Base-by-base conservation (phyloP, 768 basidiomycete genomes). In the Flagelloscypha sp. region DNA sequence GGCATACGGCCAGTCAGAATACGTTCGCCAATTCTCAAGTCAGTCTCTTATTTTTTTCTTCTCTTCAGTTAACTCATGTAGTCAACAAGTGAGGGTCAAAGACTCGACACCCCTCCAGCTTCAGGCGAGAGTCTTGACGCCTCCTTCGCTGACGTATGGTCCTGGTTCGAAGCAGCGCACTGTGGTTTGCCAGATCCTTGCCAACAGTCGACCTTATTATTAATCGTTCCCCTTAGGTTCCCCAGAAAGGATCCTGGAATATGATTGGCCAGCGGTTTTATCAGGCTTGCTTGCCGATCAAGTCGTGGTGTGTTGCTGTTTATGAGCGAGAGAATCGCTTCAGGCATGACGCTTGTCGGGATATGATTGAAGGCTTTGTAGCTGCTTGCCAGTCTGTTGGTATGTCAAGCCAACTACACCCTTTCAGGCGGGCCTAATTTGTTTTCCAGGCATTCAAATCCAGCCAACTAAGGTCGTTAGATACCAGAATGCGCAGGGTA, bases 241-340 rank as follows among this genome's bases (percentile, higher is more conserved):
- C 83, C 0, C 59, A 53, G 5, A 74, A 84, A 36, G 85, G 85
- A 4, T 57, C 74, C 0, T 88, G 85, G 85, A 88, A 87, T 39
- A 83, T 87, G 79, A 65, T 84, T 2, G 79, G 84, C 44, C 83
- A 82, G 44, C 65, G 67, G 20, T 85, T 88, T 57, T 80, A n/a
- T 64, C 57, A 61, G 57, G 37, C 72, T 82, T 0, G 67, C 52
- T 11, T 57, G 2, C 47, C 42, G 8, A 72, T 88, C 35, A 52
- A 61, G 0, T 60, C 66, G 12, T 86, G 82, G 79, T 65, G 68
- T 20, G 59, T 87, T 3, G 66, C 82, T 6, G 47, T 85, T 17
- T 87, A 78, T 43, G 84, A 87, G 45, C 56, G 68, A 7, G 49
- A 58, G 16, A 52, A 59, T 18, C 71, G 81, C 12, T 84, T 88